Conservation (phyloP, 257 asterid species). For the Rubia yunnanensis region DNA sequence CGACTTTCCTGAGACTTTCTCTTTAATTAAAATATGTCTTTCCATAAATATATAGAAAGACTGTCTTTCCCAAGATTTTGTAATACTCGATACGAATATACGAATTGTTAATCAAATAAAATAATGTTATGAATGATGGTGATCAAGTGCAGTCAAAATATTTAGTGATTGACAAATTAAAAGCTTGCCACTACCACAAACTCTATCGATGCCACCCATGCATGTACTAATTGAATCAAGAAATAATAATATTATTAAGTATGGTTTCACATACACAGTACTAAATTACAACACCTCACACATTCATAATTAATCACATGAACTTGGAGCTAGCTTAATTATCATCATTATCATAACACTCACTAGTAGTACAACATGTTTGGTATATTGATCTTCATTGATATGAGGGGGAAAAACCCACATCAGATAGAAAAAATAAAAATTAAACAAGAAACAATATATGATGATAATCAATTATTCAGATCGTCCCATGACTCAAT, state of each 20-base stretch:
- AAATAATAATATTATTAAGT: conserved; percentile 5
- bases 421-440: background rate
- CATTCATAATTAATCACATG: background rate
- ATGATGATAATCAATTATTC: background rate
- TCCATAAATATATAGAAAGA: too few relatives aligned
- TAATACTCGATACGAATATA: too few relatives aligned
- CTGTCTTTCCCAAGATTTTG: too few relatives aligned
- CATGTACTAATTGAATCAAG: conserved; percentile 5
- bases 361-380: background rate
- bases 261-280: conserved; percentile 4
- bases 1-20: too few relatives aligned
- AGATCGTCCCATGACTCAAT: background rate
- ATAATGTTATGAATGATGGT: background rate
- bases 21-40: too few relatives aligned
- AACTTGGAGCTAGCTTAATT: background rate
- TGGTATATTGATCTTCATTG: conserved; percentile 2
- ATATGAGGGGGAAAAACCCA: background rate
- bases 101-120: too few relatives aligned
- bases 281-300: background rate
- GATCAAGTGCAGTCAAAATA: background rate
- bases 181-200: background rate
- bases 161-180: background rate
- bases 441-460: background rate
- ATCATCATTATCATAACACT: conserved; percentile 9
- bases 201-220: background rate